Evolutionary conservation across 2,329 filamentous ascomycete genomes (phyloP), one percentile per base, ranked within the genome.

Genomic region (Trichoderma sp.): DNA sequence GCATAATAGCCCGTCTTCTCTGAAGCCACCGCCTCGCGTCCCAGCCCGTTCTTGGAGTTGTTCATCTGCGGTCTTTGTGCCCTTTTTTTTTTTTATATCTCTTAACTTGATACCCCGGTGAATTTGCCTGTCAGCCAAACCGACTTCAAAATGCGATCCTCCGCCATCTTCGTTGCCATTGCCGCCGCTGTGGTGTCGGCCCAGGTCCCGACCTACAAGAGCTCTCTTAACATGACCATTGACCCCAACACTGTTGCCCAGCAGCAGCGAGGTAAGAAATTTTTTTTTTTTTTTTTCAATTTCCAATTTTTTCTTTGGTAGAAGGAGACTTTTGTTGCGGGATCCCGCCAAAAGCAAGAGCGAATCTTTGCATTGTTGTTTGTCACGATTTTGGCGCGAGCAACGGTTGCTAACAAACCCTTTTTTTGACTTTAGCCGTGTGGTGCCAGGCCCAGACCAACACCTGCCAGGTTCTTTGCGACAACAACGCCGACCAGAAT

Each of bases 371-470:
- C 61, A 34, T 39, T 32, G 42, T 22, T 45, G 39, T 39, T 39
- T 39, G 32, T 39, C 39, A 22, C 29, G 19, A 22, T 56, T 42
- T 64, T 42, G 50, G 37, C 50, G 25, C 37, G 13, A 45, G n/a
- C 48, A 57, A 29, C 8, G n/a, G 27, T 57, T 37, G 60, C 57
- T 58, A 58, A 68, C 45, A 19, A 19, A 4, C 2, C 15, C 4
- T 64, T 50, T 32, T 22, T 59, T 34, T 68, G n/a, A 52, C 48
- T 61, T 68, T 69, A 86, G 85, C 82, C 56, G 67, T 72, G 19
- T 87, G 85, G 85, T 88, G 86, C 76, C 74, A 73, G 63, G 84
- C 80, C 50, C 79, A 88, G 79, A 76, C 75, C 68, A 82, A 85
- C 75, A 83, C 81, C 45, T 88, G 86, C 78, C 69, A 70, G 56